Evolutionary conservation across 83 land plant species (phyloP).

Genomic region (Picea abies): DNA sequence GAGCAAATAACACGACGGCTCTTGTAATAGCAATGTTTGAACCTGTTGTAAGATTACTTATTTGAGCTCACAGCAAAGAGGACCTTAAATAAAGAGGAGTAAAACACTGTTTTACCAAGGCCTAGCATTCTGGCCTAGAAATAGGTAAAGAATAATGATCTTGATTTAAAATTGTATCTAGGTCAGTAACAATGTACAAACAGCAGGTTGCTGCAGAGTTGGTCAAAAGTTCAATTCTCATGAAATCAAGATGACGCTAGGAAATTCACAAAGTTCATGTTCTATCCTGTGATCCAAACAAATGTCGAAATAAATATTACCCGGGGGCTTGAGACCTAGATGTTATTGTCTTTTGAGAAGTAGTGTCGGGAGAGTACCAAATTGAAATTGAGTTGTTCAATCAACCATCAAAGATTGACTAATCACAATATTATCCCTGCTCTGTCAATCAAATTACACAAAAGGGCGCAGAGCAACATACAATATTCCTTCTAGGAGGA

Average conservation of each 20-base stretch:
- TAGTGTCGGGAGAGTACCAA: not conserved
- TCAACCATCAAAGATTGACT: not conserved
- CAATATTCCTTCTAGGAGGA: slow-evolving; percentile 33
- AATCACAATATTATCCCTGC: not conserved
- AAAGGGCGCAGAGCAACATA: not conserved
- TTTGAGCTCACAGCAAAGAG: not conserved
- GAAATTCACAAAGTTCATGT: no score
- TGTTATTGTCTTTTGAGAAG: no score
- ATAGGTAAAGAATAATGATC: no score
- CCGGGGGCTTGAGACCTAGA: no score
- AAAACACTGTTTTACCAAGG: no score
- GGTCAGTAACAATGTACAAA: no score
- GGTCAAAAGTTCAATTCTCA: no score
- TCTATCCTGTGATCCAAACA: not conserved
- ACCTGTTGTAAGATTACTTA: not conserved
- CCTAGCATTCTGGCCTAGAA: no score
- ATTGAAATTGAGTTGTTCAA: not conserved
- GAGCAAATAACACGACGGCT: not conserved
- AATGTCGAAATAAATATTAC: not conserved
- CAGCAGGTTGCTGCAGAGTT: no score
- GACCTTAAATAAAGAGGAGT: no score
- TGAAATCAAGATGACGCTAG: no score
- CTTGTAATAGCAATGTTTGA: not conserved
- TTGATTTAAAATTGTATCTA: no score
- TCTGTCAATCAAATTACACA: not conserved